These are phyloP conservation scores for Talaromyces liani DNA, from an alignment of 495 filamentous ascomycete species.

Conservation along the genomic window DNA sequence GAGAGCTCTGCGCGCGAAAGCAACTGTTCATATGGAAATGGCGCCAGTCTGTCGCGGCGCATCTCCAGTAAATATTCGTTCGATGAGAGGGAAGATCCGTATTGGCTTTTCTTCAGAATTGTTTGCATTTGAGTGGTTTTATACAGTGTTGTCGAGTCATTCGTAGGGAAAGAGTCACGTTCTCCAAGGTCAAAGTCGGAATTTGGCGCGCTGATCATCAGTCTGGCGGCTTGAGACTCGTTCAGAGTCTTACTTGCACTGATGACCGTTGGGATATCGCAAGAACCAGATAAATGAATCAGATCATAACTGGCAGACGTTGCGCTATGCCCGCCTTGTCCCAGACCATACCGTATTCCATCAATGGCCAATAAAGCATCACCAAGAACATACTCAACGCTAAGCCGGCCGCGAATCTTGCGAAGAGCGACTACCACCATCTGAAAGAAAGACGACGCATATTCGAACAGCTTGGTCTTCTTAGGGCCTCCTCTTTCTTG, in stretches of 20 bases:
- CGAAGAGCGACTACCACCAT: constrained; percentile 8
- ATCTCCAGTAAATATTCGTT: constrained; percentile 1
- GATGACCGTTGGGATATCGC: not conserved
- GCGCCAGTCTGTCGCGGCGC: not conserved
- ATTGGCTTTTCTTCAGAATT: not conserved
- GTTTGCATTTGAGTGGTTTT: not conserved
- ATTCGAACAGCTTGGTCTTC: constrained; percentile 6
- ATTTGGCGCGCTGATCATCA: not conserved
- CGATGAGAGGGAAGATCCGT: not conserved
- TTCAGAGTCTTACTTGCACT: constrained; percentile 4
- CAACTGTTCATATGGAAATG: constrained; percentile 3
- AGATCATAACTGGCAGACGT: not conserved
- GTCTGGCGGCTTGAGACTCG: constrained; percentile 1
- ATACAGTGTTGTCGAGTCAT: not conserved
- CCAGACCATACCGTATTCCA: not conserved
- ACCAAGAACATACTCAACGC: not conserved
- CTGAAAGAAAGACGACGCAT: constrained; percentile 5
- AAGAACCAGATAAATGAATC: not conserved
- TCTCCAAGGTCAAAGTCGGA: not conserved
- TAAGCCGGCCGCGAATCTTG: not conserved
- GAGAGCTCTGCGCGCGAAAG: constrained; percentile 3
- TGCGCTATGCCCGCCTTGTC: not conserved
- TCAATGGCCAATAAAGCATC: not conserved
- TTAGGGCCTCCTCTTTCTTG: constrained; percentile 6
- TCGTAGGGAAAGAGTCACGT: not conserved